Evolutionary conservation across 768 basidiomycete genomes (phyloP).

Genomic region (Russula dissimulans): DNA sequence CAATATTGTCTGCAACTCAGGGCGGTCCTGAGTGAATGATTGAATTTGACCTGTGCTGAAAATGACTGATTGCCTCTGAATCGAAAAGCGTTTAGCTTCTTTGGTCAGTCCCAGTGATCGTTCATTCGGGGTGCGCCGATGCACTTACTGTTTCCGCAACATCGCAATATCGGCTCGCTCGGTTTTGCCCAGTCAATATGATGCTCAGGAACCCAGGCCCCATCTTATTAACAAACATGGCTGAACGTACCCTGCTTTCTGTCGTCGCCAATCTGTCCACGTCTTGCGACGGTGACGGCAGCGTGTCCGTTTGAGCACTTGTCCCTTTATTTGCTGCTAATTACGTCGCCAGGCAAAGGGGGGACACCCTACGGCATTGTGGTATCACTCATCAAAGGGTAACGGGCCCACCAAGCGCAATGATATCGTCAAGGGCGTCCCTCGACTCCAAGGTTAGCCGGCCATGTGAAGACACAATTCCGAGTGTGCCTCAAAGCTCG

Average conservation of each 20-base stretch:
- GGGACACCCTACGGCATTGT: background rate
- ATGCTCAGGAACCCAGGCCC: conserved; percentile 11
- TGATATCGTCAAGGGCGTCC: conserved; percentile 1
- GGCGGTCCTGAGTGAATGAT: background rate
- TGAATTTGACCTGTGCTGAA: conserved; percentile 9
- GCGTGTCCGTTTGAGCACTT: background rate
- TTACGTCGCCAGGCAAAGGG: background rate
- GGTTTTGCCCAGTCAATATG: conserved; percentile 3
- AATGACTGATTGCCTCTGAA: conserved; percentile 1
- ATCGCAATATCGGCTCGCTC: conserved; percentile 7
- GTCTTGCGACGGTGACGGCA: conserved; percentile 4
- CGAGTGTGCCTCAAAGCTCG: conserved; percentile 1
- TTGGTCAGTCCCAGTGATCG: conserved; percentile 1
- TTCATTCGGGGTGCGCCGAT: conserved; percentile 9
- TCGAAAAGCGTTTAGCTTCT: conserved; percentile 10
- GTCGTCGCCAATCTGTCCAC: conserved; percentile 9
- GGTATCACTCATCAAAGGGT: background rate
- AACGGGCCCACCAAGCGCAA: background rate
- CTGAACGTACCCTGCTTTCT: background rate
- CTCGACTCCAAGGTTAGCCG: background rate
- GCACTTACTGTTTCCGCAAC: background rate
- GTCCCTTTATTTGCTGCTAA: background rate
- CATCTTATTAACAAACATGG: background rate
- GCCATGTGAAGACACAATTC: background rate
- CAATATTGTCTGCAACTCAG: background rate